phyloP scores from a whole-genome alignment of 805 yeast genomes.

The Yarrowia sp. region DNA sequence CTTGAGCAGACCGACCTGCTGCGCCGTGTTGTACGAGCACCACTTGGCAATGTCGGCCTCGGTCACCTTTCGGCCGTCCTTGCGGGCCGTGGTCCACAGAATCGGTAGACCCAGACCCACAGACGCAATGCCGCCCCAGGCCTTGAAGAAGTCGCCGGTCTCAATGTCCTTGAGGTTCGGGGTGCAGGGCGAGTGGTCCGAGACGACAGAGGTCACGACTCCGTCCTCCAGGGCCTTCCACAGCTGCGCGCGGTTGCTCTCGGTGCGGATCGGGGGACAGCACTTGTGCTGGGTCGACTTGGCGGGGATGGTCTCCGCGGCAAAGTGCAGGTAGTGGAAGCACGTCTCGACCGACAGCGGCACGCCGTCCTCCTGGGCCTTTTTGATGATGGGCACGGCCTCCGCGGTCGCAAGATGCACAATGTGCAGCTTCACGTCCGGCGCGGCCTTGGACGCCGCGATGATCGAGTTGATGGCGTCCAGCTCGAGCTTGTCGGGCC shows the following conservation, averaged over 20 bases:
- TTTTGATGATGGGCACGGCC: constrained; percentile 68
- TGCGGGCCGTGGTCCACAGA: constrained; percentile 66
- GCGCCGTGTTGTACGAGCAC: constrained; percentile 82
- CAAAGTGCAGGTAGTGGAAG: constrained; percentile 80
- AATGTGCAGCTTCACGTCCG: constrained; percentile 59
- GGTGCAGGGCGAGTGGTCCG: constrained; percentile 96
- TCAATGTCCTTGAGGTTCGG: constrained; percentile 82
- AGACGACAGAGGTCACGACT: constrained; percentile 78
- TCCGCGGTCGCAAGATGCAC: constrained; percentile 87
- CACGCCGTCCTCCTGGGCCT: constrained; percentile 52
- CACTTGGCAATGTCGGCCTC: constrained; percentile 67
- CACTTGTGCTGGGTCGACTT: constrained; percentile 85
- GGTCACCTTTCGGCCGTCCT: constrained; percentile 44
- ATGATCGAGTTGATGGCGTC: constrained; percentile 77
- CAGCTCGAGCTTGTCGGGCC: constrained; percentile 87
- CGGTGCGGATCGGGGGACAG: constrained; percentile 89
- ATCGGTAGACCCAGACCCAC: constrained; percentile 89
- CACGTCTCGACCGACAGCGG: constrained; percentile 84
- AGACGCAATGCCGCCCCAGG: constrained; percentile 96
- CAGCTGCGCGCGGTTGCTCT: constrained; percentile 63
- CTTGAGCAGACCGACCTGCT: constrained; percentile 74
- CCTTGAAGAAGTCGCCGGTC: constrained; percentile 81
- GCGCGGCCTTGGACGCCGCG: constrained; percentile 49
- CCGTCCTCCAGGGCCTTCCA: constrained; percentile 75
- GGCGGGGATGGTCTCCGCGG: constrained; percentile 73